Evolutionary conservation across 1,284 basidiomycete species (phyloP).

Genomic region (Sporisorium reilianum): DNA sequence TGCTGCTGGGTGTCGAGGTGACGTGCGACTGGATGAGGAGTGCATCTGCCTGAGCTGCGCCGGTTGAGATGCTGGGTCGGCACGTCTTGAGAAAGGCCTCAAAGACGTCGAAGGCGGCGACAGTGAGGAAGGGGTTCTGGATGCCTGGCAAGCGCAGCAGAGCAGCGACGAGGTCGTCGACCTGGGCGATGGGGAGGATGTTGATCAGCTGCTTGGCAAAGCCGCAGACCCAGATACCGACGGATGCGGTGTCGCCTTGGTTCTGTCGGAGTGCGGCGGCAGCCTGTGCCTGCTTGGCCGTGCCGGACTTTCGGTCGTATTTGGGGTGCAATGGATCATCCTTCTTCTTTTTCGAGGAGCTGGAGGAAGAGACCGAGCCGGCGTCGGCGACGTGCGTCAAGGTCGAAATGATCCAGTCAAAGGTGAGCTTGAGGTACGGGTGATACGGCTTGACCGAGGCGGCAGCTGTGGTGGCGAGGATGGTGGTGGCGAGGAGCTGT

Average conservation of each 20-base stretch:
- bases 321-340: constrained; percentile 71
- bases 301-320: constrained; percentile 63
- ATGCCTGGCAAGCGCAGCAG: constrained; percentile 62
- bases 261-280: constrained; percentile 62
- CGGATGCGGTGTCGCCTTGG: constrained; percentile 59
- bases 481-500: constrained; percentile 83
- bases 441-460: constrained; percentile 74
- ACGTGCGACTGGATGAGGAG: constrained; percentile 36
- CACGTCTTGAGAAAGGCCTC: constrained; percentile 62
- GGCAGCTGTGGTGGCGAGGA: constrained; percentile 68
- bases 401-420: constrained; percentile 81
- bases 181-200: constrained; percentile 48
- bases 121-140: constrained; percentile 65
- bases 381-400: constrained; percentile 78
- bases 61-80: constrained; percentile 42
- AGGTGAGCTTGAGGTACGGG: constrained; percentile 82
- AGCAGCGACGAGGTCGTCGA: constrained; percentile 50
- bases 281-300: constrained; percentile 58
- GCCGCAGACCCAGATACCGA: constrained; percentile 65
- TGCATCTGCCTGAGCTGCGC: constrained; percentile 29
- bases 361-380: constrained; percentile 72
- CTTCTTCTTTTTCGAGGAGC: constrained; percentile 74
- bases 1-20: constrained; percentile 36
- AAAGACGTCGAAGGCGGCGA: constrained; percentile 67
- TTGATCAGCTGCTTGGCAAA: constrained; percentile 60